A percentile compares a stretch with the other conserved stretches of the same genome.
These are phyloP conservation scores for Kurtzmaniella fragi DNA, from an alignment of 805 yeast species.

Conservation along the genomic window DNA sequence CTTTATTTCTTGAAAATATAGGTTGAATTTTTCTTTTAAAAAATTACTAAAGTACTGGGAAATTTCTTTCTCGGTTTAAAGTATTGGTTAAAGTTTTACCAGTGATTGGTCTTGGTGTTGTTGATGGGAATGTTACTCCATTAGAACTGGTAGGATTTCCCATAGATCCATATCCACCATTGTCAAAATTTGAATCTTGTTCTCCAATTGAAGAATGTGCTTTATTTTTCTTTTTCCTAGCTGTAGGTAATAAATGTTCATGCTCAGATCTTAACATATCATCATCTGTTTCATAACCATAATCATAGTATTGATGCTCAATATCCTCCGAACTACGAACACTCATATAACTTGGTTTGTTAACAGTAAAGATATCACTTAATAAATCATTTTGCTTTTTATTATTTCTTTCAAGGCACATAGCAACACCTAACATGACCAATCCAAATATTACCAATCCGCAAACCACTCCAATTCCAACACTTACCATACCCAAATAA, in stretches of 20 bases:
- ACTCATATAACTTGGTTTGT: slow-evolving; percentile 32
- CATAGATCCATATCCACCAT: background rate
- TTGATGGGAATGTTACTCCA: slow-evolving; percentile 4
- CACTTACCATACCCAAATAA: slow-evolving; percentile 62
- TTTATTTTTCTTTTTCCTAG: slow-evolving; percentile 12
- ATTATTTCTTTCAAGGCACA: slow-evolving; percentile 11
- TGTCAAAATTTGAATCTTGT: background rate
- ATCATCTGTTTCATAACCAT: slow-evolving; percentile 41
- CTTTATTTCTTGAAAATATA: too few species aligned
- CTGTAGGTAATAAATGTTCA: slow-evolving; percentile 25
- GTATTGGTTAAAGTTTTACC: slow-evolving; percentile 14
- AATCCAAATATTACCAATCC: slow-evolving; percentile 45
- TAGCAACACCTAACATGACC: slow-evolving; percentile 16
- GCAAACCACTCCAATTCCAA: slow-evolving; percentile 60
- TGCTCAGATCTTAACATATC: slow-evolving; percentile 28
- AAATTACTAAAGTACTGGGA: slow-evolving; percentile 6
- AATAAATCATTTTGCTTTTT: background rate
- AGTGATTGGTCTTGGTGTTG: slow-evolving; percentile 23
- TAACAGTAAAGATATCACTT: slow-evolving; percentile 2
- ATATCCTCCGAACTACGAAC: slow-evolving; percentile 28
- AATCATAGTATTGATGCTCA: slow-evolving; percentile 16
- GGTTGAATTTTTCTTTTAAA: too few species aligned
- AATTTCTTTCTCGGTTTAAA: slow-evolving; percentile 15
- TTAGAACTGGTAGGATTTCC: background rate
- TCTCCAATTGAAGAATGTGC: slow-evolving; percentile 13